Percentiles rank a stretch among this genome's conserved stretches.
These are phyloP conservation scores for Cytospora mali DNA, from an alignment of 2,329 filamentous ascomycete genomes.

Conservation along the genomic window DNA sequence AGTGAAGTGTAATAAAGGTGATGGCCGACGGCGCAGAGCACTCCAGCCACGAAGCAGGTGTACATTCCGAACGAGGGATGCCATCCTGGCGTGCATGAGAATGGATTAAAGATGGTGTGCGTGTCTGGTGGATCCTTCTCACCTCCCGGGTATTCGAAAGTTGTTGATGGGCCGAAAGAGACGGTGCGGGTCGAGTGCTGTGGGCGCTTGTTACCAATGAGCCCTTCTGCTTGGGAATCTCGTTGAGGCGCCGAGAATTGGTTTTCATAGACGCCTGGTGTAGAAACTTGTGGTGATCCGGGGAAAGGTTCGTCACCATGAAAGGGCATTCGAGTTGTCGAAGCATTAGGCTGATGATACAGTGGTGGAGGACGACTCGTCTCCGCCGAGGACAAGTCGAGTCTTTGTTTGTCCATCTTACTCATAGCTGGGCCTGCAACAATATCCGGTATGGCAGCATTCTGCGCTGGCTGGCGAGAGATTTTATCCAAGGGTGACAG, in stretches of 20 bases:
- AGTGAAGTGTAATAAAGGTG: conserved; percentile 42
- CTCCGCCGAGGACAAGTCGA: conserved; percentile 19
- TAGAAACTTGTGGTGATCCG: conserved; percentile 3
- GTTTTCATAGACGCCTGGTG: conserved; percentile 3
- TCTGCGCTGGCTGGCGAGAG: conserved; percentile 2
- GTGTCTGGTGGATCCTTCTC: conserved; percentile 4
- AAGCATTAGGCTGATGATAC: conserved; percentile 11
- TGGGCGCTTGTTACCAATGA: neutral
- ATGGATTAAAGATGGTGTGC: neutral
- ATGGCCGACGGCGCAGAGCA: conserved; percentile 41
- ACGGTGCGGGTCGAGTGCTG: conserved; percentile 13
- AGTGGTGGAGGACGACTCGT: conserved; percentile 1
- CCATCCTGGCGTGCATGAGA: conserved; percentile 25
- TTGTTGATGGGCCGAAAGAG: conserved; percentile 20
- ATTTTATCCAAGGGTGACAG: conserved; percentile 18
- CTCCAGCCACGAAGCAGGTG: conserved; percentile 40
- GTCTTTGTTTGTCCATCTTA: conserved; percentile 15
- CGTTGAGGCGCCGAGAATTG: neutral
- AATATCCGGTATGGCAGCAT: conserved; percentile 1
- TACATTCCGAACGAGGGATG: conserved; percentile 39
- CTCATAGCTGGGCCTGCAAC: neutral
- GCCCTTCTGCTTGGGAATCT: conserved; percentile 20
- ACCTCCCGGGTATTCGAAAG: conserved; percentile 2
- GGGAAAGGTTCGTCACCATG: conserved; percentile 21
- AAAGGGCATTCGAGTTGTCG: conserved; percentile 23